phyloP scores from a whole-genome alignment of 164 flowering plant genomes.

The Macadamia integrifolia region DNA sequence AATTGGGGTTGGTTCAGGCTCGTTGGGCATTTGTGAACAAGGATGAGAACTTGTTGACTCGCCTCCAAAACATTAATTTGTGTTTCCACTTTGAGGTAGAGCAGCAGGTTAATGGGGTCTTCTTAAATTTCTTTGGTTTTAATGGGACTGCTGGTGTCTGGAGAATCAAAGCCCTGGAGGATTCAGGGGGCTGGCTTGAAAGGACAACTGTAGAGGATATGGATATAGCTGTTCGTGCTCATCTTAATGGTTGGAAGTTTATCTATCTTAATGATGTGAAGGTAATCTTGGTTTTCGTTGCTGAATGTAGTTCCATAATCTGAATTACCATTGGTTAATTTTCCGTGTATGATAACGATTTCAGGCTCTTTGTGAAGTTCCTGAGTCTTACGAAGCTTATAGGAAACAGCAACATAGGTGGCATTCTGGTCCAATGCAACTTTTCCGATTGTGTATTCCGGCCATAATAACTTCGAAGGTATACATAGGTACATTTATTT shows the following conservation, averaged over 20 bases:
- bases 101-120: constrained; percentile 93
- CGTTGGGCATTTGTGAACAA: constrained; percentile 97
- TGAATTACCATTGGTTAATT: neutral
- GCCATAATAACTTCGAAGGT: constrained; percentile 73
- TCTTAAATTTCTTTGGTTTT: constrained; percentile 89
- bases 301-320: neutral
- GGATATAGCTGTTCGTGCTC: constrained; percentile 97
- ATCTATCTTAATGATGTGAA: constrained; percentile 89
- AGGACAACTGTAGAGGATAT: constrained; percentile 98
- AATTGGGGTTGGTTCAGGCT: constrained; percentile 87
- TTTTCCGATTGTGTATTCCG: constrained; percentile 88
- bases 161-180: constrained; percentile 92
- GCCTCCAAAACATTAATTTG: constrained; percentile 81
- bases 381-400: constrained; percentile 95
- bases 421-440: constrained; percentile 99
- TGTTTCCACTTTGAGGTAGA: constrained; percentile 95
- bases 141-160: constrained; percentile 99
- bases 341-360: neutral
- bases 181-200: constrained; percentile 96
- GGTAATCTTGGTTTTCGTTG: constrained; percentile 33
- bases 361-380: constrained; percentile 89
- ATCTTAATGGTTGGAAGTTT: constrained; percentile 91
- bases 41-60: constrained; percentile 84
- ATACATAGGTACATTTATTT: constrained; percentile 51
- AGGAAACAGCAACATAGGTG: constrained; percentile 96